Evolutionary conservation across 1,139 yeast species (phyloP), one percentile per base, ranked within the genome.

Genomic region (Scheffersomyces parashehatae): DNA sequence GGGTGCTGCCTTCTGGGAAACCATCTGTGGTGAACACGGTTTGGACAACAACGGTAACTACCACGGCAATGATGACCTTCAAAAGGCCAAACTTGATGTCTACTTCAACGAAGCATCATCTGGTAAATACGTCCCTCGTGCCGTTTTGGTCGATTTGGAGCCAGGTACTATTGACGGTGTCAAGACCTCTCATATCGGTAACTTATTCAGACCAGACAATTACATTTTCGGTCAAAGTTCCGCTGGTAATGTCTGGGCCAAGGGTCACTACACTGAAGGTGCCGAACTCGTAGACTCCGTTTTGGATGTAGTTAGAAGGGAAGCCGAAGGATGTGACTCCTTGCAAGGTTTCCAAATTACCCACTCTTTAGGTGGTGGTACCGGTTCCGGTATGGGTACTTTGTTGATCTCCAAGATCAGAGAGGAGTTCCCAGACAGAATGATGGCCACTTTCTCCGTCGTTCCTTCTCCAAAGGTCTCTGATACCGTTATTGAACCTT

Each of bases 1-100:
- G 86, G 96, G 97, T 71, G 95, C 96, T 55, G 96, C 97, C 47
- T 89, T 89, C 65, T 89, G 97, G 97, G 96, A 91, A 74, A 89
- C 97, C 43, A 93, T 93, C 62, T 86, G 96, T 74, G 95, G 89
- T 52, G 99, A 93, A 71, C 99, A 93, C 63, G 97, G 97, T 38
- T 81, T 93, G 61, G 97, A 89, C 64, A 78, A 79, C 58, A 77
- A 83, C 52, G 99, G 99, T 51, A 82, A 75, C 65, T 85, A 82
- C 64, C 83, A 81, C 46, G 90, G 91, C 13, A 68, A 69, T 28
- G 80, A 82, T 48, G 89, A 83, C 47, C 70, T 85, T 54, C 90
- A 85, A 69, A 84, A 69, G 56, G 64, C 81, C 31, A 79, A 81
- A 59, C 68, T 74, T 48, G 72, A 73, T 49, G 80, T 75, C 44